Base-by-base conservation (phyloP, 163 green algal species). In the Scenedesmus sp. region DNA sequence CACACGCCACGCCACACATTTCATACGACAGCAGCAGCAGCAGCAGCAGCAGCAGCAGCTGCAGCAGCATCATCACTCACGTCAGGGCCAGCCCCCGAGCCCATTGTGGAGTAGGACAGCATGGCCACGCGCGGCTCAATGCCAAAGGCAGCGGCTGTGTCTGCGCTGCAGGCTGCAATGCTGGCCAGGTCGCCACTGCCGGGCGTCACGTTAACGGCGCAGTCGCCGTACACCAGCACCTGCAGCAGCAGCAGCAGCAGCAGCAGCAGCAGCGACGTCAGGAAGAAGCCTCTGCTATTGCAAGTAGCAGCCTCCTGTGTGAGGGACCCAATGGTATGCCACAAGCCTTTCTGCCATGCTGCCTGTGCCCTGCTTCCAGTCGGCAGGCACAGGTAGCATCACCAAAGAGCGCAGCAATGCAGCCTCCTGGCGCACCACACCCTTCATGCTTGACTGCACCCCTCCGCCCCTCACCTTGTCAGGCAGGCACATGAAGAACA, bases 401-500 rank as follows among this genome's bases (percentile, higher is more conserved):
- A 9, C 74, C 10, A 20, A 13, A 20, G 13, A 2, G 77, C 10
- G 2, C 2, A 79, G 59, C 15, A 20, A 89, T n/a, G 46, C 77
- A 56, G 34, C 76, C 76, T 18, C 67, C 20, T 79, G 67, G 18
- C 67, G 18, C 67, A 79, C 67, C 67, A 56, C 74, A 64, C 9
- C 59, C 4, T 13, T 16, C 34, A 56, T 54, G n/a, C n/a, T 66
- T 15, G 12, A 34, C 20, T 87, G n/a, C 18, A 87, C 52, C 62
- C 16, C 82, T 55, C 8, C 9, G 10, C 20, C 59, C 79, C 92
- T 56, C 59, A 93, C 97, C 93, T 95, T 95, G 94, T 99, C 96
- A 6, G 96, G 97, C 62, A 99, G 95, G 92, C 97, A 98, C 97
- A 99, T 99, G 97, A 99, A 99, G 95, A 99, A 99, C n/a, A 99